Evolutionary conservation across 331 rosid genomes (phyloP).

Genomic region (Quercus phellos): DNA sequence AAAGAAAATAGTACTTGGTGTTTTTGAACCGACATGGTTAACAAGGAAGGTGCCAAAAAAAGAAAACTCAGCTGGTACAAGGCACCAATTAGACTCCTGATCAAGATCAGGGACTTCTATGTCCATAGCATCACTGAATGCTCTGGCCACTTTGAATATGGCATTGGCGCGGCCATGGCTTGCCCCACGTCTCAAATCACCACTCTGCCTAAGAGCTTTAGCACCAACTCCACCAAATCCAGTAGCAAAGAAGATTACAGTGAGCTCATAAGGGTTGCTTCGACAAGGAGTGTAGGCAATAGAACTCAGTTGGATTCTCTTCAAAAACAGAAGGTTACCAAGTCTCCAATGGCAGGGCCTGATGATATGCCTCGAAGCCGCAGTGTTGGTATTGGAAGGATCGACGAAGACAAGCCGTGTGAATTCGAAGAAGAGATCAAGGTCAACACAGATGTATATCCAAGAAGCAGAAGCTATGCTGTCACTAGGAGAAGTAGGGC

Average conservation of each 20-base stretch:
- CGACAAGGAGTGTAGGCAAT: slow-evolving; percentile 3
- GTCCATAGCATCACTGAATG: slow-evolving; percentile 40
- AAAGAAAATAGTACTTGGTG: no score
- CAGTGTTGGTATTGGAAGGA: slow-evolving; percentile 50
- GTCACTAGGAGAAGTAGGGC: slow-evolving; percentile 7
- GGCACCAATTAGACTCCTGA: slow-evolving; percentile 41
- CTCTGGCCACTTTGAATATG: slow-evolving; percentile 26
- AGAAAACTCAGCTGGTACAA: slow-evolving; percentile 23
- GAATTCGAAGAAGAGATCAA: slow-evolving; percentile 34
- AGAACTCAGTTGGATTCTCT: slow-evolving; percentile 3
- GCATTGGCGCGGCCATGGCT: slow-evolving; percentile 24
- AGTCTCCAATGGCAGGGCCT: neutral
- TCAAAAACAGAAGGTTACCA: neutral
- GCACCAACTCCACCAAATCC: slow-evolving; percentile 34
- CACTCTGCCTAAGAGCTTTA: slow-evolving; percentile 57
- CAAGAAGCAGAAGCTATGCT: slow-evolving; percentile 49
- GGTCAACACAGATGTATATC: slow-evolving; percentile 15
- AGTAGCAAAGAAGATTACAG: slow-evolving; percentile 30
- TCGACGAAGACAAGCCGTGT: slow-evolving; percentile 55
- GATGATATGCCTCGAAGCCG: slow-evolving; percentile 32
- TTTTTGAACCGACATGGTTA: slow-evolving; percentile 8
- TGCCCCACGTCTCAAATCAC: slow-evolving; percentile 37
- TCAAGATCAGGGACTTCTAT: slow-evolving; percentile 53
- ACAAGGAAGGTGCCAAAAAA: slow-evolving; percentile 13
- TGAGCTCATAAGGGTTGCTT: slow-evolving; percentile 54